These are phyloP conservation scores for Pholiota molesta DNA, from an alignment of 768 basidiomycete genomes.

Conservation along the genomic window DNA sequence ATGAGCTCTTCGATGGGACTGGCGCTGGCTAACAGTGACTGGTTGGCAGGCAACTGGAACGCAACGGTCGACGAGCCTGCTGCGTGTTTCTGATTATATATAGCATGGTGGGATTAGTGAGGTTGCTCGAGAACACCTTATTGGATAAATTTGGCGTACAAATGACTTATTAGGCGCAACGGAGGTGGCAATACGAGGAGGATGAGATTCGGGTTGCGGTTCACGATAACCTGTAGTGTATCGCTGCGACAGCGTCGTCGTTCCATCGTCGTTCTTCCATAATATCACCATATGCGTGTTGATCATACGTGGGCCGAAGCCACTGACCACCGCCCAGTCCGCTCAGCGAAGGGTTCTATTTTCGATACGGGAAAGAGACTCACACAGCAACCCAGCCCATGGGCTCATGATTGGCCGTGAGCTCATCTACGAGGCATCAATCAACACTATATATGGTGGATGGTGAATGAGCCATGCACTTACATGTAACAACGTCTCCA, in stretches of 20 bases:
- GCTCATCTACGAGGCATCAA: slow-evolving; percentile 38
- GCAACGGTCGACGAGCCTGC: slow-evolving; percentile 38
- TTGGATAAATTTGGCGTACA: slow-evolving; percentile 25
- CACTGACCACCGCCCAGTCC: slow-evolving; percentile 32
- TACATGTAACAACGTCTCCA: slow-evolving; percentile 47
- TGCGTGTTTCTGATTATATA: slow-evolving; percentile 22
- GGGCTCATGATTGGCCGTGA: slow-evolving; percentile 41
- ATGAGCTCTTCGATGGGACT: slow-evolving; percentile 36
- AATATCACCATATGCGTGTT: slow-evolving; percentile 59
- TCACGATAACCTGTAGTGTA: slow-evolving; percentile 47
- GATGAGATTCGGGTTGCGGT: slow-evolving; percentile 46
- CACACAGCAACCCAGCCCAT: slow-evolving; percentile 61
- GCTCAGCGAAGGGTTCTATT: slow-evolving; percentile 4
- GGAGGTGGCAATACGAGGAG: slow-evolving; percentile 47
- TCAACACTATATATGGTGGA: not conserved
- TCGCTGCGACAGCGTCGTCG: slow-evolving; percentile 61
- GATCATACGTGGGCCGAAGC: slow-evolving; percentile 55
- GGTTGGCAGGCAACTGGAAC: slow-evolving; percentile 45
- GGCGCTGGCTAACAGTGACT: slow-evolving; percentile 29
- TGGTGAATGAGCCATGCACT: slow-evolving; percentile 20
- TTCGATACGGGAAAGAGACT: slow-evolving; percentile 11
- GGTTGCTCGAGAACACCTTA: not conserved
- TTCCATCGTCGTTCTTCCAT: slow-evolving; percentile 51
- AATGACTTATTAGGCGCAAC: slow-evolving; percentile 37
- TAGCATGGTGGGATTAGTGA: not conserved